Evolutionary conservation across 2,329 filamentous ascomycete genomes (phyloP), one percentile per base, ranked within the genome.

Genomic region (Huntiella savannae): DNA sequence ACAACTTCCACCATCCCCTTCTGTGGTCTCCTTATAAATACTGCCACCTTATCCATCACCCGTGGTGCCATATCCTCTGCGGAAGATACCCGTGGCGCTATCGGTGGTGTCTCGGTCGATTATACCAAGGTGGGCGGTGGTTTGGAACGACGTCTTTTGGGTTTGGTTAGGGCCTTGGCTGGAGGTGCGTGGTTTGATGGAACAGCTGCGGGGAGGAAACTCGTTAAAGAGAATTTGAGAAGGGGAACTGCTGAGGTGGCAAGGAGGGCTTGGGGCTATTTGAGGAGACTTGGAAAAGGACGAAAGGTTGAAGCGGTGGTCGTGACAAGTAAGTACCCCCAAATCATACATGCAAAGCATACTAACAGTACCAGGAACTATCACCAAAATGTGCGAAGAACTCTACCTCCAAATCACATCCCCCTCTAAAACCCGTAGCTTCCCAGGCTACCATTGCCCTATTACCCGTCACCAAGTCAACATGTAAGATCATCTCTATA

Each of bases 171-270:
- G 22, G 22, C 67, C 94, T 15, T 64, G 77, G 49, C 69, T 73
- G 12, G 94, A 98, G 87, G 79, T 93, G 54, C 60, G 62, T 1
- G 88, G 87, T 2, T 60, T 91, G 33, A 73, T 79, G 0, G 71
- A 77, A 33, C 96, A 92, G 56, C 91, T 91, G 3, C 79, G 95
- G 3, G 60, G 66, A 4, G 78, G 95, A 46, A 88, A 81, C 57
- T 66, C 73, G 0, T 64, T 70, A 41, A 98, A 98, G 64, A 91
- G 79, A 28, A 28, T 28, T 28, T 28, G 22, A 28, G 22, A 3
- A 28, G 22, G 22, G 22, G 22, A 28, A 28, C 22, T 28, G 22
- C 66, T 13, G 84, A 92, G 59, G 77, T 82, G 5, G 86, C 84
- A 6, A 76, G 75, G 63, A 92, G 88, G 63, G 73, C 73, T 64